phyloP scores from a whole-genome alignment of 306 rosid genomes.

The Quercus wislizeni region DNA sequence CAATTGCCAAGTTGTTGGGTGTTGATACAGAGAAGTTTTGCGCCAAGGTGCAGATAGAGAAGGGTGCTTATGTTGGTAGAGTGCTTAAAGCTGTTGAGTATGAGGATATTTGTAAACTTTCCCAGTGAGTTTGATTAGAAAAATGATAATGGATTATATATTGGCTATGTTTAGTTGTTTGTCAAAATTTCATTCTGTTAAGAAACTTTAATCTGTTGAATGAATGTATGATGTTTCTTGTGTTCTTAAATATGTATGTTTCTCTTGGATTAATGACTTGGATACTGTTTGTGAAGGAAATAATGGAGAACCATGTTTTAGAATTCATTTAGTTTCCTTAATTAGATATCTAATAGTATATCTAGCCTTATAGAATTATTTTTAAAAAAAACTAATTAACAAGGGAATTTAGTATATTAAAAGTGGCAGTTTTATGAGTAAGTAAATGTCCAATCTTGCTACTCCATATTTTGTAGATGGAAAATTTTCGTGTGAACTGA shows the following conservation, averaged over 20 bases:
- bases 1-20: slow-evolving; percentile 58
- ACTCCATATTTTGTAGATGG: too few relatives aligned
- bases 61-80: slow-evolving; percentile 86
- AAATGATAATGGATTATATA: neutral
- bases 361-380: too few relatives aligned
- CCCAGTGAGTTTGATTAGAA: slow-evolving; percentile 24
- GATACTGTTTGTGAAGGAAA: too few relatives aligned
- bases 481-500: too few relatives aligned
- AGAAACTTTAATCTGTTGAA: neutral
- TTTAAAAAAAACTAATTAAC: too few relatives aligned
- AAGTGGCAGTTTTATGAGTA: too few relatives aligned
- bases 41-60: slow-evolving; percentile 88
- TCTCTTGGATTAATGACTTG: neutral
- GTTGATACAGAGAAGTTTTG: slow-evolving; percentile 68
- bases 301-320: too few relatives aligned
- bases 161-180: neutral
- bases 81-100: slow-evolving; percentile 78
- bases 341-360: too few relatives aligned
- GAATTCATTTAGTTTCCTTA: too few relatives aligned
- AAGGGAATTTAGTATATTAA: too few relatives aligned
- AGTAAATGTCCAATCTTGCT: too few relatives aligned
- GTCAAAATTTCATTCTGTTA: neutral
- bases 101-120: slow-evolving; percentile 75
- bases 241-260: neutral
- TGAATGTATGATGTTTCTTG: neutral